Conservation (phyloP, 2,329 filamentous ascomycete species). For the Ophiostoma sp. region DNA sequence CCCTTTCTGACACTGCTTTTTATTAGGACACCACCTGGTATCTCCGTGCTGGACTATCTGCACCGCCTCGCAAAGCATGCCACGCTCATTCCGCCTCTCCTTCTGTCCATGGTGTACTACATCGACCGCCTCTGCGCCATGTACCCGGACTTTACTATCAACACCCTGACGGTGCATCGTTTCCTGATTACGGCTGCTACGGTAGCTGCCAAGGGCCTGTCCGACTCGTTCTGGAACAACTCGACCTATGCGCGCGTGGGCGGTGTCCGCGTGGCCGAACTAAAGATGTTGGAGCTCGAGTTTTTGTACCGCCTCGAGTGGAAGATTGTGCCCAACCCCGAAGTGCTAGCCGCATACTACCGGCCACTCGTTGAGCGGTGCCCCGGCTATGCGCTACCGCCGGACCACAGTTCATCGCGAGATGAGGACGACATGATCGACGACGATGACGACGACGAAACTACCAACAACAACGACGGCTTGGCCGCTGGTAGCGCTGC, state of each 20-base stretch:
- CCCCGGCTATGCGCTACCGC: slow-evolving; percentile 56
- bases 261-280: slow-evolving; percentile 83
- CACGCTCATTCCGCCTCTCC: slow-evolving; percentile 84
- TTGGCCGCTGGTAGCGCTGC: slow-evolving; percentile 6
- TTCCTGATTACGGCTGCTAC: slow-evolving; percentile 96
- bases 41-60: slow-evolving; percentile 91
- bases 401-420: slow-evolving; percentile 32
- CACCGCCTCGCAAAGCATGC: slow-evolving; percentile 91
- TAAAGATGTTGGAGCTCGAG: slow-evolving; percentile 89
- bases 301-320: slow-evolving; percentile 91
- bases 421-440: slow-evolving; percentile 38
- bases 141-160: slow-evolving; percentile 94
- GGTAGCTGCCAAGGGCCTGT: slow-evolving; percentile 92
- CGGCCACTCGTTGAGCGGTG: slow-evolving; percentile 74
- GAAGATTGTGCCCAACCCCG: slow-evolving; percentile 94
- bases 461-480: slow-evolving; percentile 35
- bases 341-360: slow-evolving; percentile 92
- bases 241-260: slow-evolving; percentile 93
- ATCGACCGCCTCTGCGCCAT: slow-evolving; percentile 91
- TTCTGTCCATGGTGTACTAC: slow-evolving; percentile 99
- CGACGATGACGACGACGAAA: slow-evolving; percentile 38
- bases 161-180: slow-evolving; percentile 92
- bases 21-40: slow-evolving; percentile 70
- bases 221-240: slow-evolving; percentile 98
- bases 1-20: background rate